Conservation (phyloP, 306 rosid genomes). For the Gillenia trifoliata region DNA sequence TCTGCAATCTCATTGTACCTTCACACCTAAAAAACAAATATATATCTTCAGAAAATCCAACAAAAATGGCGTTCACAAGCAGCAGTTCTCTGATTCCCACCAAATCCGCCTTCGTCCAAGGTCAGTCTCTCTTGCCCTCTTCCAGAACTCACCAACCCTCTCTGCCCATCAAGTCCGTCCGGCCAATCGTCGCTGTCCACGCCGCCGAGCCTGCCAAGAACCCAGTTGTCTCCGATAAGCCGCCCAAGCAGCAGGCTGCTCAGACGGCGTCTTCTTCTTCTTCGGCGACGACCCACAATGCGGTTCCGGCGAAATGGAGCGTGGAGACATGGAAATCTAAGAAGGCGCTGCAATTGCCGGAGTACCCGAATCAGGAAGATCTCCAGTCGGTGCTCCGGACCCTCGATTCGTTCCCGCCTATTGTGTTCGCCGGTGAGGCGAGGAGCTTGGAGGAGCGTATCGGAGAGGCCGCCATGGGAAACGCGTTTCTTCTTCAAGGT, state of each 20-base stretch:
- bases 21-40: background rate
- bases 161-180: constrained; percentile 14
- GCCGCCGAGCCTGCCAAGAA: constrained; percentile 87
- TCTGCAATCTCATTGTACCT: background rate
- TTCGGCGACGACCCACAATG: constrained; percentile 28
- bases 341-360: constrained; percentile 86
- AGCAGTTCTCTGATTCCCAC: constrained; percentile 38
- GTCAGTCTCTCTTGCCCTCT: constrained; percentile 7
- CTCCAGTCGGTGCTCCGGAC: constrained; percentile 68
- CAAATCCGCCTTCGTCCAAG: constrained; percentile 39
- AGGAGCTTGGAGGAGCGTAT: constrained; percentile 71
- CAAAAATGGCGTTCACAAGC: constrained; percentile 42
- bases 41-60: background rate
- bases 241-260: constrained; percentile 18
- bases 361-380: constrained; percentile 70
- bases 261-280: constrained; percentile 18
- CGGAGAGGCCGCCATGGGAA: constrained; percentile 81
- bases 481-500: constrained; percentile 84
- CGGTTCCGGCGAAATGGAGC: constrained; percentile 47
- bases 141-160: constrained; percentile 39
- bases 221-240: constrained; percentile 57
- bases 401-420: constrained; percentile 84
- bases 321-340: constrained; percentile 74
- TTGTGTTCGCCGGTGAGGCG: constrained; percentile 96
- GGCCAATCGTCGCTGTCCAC: constrained; percentile 55